A percentile compares a stretch with the other conserved stretches of the same genome.
Conservation (phyloP, 2,329 filamentous ascomycete genomes). For the Tricladium varicosporioides region DNA sequence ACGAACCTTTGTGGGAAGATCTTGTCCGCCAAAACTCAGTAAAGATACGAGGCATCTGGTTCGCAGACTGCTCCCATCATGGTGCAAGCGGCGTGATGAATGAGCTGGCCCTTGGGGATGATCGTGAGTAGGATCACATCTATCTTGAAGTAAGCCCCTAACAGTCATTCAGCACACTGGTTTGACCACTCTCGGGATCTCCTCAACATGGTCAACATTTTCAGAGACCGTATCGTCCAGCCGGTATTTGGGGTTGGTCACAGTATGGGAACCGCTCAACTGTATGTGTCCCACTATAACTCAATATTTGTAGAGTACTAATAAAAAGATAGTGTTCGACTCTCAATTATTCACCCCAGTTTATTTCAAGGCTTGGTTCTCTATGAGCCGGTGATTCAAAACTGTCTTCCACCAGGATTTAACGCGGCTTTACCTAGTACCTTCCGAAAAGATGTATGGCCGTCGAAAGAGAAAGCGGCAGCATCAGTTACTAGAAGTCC, state of each 20-base stretch:
- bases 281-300: constrained; percentile 36
- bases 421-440: neutral
- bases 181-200: constrained; percentile 80
- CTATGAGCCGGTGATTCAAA: constrained; percentile 74
- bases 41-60: constrained; percentile 77
- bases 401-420: constrained; percentile 18
- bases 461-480: neutral
- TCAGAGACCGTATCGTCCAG: constrained; percentile 70
- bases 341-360: constrained; percentile 73
- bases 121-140: constrained; percentile 55
- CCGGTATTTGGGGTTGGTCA: constrained; percentile 82
- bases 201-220: constrained; percentile 76
- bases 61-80: constrained; percentile 82
- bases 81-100: constrained; percentile 75
- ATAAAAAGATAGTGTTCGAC: constrained; percentile 42
- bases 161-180: constrained; percentile 63
- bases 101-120: constrained; percentile 71
- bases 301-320: neutral
- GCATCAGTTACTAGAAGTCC: constrained; percentile 42
- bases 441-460: neutral
- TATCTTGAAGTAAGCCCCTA: neutral
- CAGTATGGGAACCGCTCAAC: constrained; percentile 76
- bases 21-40: neutral
- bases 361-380: constrained; percentile 71
- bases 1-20: constrained; percentile 86